A percentile compares a stretch with the other conserved stretches of the same genome.
These are phyloP conservation scores for Dioscorea zingiberensis DNA, from an alignment of 106 monocot species.

Conservation along the genomic window DNA sequence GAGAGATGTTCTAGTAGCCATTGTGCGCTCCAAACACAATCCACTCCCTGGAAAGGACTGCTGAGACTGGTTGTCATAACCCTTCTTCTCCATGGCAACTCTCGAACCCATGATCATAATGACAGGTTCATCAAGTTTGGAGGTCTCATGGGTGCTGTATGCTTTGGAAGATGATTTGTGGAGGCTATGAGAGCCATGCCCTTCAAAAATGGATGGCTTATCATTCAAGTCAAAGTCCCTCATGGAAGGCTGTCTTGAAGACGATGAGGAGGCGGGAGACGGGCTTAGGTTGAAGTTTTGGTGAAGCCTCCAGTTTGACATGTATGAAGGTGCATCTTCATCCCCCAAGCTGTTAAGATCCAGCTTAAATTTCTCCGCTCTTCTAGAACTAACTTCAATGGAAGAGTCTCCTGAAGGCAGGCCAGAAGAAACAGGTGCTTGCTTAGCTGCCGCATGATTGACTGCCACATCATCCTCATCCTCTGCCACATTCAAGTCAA, in stretches of 20 bases:
- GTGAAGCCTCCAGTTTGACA: conserved; percentile 21
- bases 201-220: conserved; percentile 30
- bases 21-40: conserved; percentile 6
- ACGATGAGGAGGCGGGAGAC: conserved; percentile 58
- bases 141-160: conserved; percentile 3
- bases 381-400: conserved; percentile 53
- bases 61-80: conserved; percentile 11
- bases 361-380: conserved; percentile 47
- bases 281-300: conserved; percentile 22
- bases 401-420: conserved; percentile 51
- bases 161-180: conserved; percentile 5
- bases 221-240: conserved; percentile 80
- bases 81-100: conserved; percentile 42
- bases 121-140: conserved; percentile 24
- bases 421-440: conserved; percentile 19
- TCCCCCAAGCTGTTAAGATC: conserved; percentile 67
- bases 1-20: conserved; percentile 12
- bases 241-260: conserved; percentile 24
- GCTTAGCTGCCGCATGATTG: conserved; percentile 17
- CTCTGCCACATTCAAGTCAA: conserved; percentile 73
- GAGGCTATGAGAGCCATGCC: conserved; percentile 13
- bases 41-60: conserved; percentile 17
- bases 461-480: conserved; percentile 20
- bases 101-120: conserved; percentile 58
- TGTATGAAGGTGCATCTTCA: conserved; percentile 30